Percentiles rank a stretch among this genome's conserved stretches.
Conservation (phyloP, 306 rosid species). For the Begonia masoniana region DNA sequence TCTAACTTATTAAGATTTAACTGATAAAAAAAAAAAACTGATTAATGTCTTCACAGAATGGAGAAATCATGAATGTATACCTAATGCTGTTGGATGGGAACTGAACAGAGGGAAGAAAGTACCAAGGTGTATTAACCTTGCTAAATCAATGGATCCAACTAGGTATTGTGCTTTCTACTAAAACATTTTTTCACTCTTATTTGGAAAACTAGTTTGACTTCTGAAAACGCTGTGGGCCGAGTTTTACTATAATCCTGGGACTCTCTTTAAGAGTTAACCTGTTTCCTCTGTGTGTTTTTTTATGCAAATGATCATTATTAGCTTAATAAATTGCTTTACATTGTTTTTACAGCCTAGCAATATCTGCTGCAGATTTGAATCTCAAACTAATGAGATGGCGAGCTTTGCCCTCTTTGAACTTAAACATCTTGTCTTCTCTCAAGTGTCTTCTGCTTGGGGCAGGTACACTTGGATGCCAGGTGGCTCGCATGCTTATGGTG, state of each 20-base stretch:
- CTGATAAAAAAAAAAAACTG: too few relatives aligned
- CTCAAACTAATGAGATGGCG: slow-evolving; percentile 99
- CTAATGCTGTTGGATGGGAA: slow-evolving; percentile 91
- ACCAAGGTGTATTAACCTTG: slow-evolving; percentile 74
- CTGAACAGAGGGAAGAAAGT: slow-evolving; percentile 53
- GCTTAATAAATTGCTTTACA: neutral
- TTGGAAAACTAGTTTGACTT: too few relatives aligned
- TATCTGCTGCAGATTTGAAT: slow-evolving; percentile 97
- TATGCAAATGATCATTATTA: too few relatives aligned
- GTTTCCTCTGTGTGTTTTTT: too few relatives aligned
- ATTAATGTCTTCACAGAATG: slow-evolving; percentile 28
- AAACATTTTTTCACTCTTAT: slow-evolving; percentile 1
- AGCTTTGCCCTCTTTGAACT: slow-evolving; percentile 76
- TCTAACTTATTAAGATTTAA: slow-evolving; percentile 10
- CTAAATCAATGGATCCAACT: slow-evolving; percentile 90
- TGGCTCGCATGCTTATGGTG: slow-evolving; percentile 98
- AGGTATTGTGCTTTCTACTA: slow-evolving; percentile 27
- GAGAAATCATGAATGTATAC: slow-evolving; percentile 28
- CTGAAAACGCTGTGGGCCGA: too few relatives aligned
- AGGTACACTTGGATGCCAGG: slow-evolving; percentile 98
- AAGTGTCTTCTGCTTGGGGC: slow-evolving; percentile 98
- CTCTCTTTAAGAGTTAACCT: too few relatives aligned
- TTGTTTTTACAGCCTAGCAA: slow-evolving; percentile 61
- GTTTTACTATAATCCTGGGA: too few relatives aligned
- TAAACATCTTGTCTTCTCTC: slow-evolving; percentile 52